Percentiles rank a stretch among this genome's conserved stretches.
Evolutionary conservation across 2,329 filamentous ascomycete species (phyloP).

Genomic region (Claviceps paspali): DNA sequence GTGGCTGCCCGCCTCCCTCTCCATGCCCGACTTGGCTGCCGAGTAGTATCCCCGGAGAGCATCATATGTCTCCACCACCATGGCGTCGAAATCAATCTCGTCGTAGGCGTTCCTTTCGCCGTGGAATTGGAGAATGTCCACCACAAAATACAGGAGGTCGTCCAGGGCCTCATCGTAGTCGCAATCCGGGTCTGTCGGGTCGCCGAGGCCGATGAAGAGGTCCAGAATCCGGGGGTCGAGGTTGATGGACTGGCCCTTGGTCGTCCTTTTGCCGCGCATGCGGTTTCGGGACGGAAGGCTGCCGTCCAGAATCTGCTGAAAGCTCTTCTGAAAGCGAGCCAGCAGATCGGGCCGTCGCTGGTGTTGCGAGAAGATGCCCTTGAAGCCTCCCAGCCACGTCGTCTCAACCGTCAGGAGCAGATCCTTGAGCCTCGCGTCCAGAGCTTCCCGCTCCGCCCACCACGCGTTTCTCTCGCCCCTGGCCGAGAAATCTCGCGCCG

Average conservation of each 20-base stretch:
- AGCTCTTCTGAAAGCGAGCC: slow-evolving; percentile 59
- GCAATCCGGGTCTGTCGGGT: slow-evolving; percentile 47
- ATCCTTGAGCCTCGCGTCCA: slow-evolving; percentile 64
- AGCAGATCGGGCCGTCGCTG: slow-evolving; percentile 47
- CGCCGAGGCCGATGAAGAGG: slow-evolving; percentile 73
- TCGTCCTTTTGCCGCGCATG: slow-evolving; percentile 39
- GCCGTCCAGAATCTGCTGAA: slow-evolving; percentile 66
- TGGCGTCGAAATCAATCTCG: slow-evolving; percentile 87
- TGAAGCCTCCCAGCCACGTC: slow-evolving; percentile 90
- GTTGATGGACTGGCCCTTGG: slow-evolving; percentile 25
- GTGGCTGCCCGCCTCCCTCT: slow-evolving; percentile 38
- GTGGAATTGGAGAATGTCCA: slow-evolving; percentile 92
- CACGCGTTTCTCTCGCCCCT: slow-evolving; percentile 68
- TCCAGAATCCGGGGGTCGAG: slow-evolving; percentile 57
- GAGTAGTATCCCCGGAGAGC: slow-evolving; percentile 66
- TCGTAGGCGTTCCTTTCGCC: slow-evolving; percentile 95
- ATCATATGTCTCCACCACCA: slow-evolving; percentile 79
- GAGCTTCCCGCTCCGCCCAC: slow-evolving; percentile 73
- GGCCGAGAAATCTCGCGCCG: slow-evolving; percentile 50
- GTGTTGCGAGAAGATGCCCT: slow-evolving; percentile 77
- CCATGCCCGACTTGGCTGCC: slow-evolving; percentile 22
- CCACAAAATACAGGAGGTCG: slow-evolving; percentile 87
- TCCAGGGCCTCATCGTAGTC: slow-evolving; percentile 83
- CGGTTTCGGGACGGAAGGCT: slow-evolving; percentile 71
- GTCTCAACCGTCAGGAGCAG: slow-evolving; percentile 77